Conservation (phyloP, 164 flowering plant species). For the Warburgia ugandensis region DNA sequence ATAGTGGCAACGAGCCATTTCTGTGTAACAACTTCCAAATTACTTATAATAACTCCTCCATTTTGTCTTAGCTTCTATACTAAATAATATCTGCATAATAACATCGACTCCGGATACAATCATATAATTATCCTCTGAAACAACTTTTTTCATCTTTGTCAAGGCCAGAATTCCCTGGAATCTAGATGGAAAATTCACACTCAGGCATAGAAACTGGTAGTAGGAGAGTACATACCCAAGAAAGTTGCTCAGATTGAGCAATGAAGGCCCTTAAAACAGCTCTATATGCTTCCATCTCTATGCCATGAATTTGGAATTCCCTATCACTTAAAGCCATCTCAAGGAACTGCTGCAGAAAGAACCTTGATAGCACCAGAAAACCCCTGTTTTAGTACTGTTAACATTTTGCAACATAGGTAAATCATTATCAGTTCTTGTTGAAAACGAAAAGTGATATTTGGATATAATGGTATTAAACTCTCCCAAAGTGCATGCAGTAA, state of each 20-base stretch:
- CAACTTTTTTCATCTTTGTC: no score
- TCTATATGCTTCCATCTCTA: conserved; percentile 27
- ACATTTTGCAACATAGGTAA: background rate
- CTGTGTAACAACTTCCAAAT: no score
- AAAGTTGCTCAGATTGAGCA: conserved; percentile 31
- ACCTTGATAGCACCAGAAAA: conserved; percentile 3
- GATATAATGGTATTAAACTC: no score
- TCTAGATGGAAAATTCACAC: background rate
- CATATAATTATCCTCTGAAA: background rate
- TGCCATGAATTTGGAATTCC: conserved; percentile 16
- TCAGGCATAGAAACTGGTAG: background rate
- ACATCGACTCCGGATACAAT: background rate
- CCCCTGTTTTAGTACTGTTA: background rate
- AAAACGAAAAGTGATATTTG: no score
- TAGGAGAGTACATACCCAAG: conserved; percentile 25
- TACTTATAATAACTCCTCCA: no score
- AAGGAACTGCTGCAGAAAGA: conserved; percentile 3
- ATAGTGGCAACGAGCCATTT: no score
- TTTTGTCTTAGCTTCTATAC: no score
- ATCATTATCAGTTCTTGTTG: background rate
- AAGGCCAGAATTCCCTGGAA: background rate
- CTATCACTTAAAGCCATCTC: conserved; percentile 12
- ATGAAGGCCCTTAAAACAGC: conserved; percentile 30
- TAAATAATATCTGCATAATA: no score
- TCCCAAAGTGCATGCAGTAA: no score